Percentiles rank a stretch among this genome's conserved stretches.
phyloP scores from a whole-genome alignment of 805 yeast genomes.

The Schizosaccharomyces cryophilus region DNA sequence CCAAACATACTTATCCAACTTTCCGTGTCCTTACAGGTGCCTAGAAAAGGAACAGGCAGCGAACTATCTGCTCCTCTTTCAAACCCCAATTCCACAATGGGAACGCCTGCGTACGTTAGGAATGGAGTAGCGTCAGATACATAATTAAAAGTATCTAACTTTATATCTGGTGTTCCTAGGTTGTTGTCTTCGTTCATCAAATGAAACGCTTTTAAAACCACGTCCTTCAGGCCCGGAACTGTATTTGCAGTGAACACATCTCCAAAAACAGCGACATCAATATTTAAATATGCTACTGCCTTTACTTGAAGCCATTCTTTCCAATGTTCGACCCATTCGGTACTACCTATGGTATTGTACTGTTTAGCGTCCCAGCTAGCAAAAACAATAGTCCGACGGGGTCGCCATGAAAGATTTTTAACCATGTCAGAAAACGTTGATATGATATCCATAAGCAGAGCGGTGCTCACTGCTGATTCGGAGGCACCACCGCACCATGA shows the following conservation, averaged over 20 bases:
- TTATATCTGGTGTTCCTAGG: conserved; percentile 13
- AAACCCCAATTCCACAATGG: conserved; percentile 34
- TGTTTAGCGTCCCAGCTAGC: conserved; percentile 72
- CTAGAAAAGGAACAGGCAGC: conserved; percentile 38
- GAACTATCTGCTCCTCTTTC: conserved; percentile 18
- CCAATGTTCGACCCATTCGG: conserved; percentile 50
- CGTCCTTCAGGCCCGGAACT: conserved; percentile 30
- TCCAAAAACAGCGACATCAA: conserved; percentile 44
- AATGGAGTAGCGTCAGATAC: conserved; percentile 40
- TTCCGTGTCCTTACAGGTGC: conserved; percentile 48
- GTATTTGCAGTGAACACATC: conserved; percentile 25
- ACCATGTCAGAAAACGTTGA: conserved; percentile 28
- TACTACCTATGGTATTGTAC: conserved; percentile 47
- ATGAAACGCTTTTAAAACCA: conserved; percentile 4
- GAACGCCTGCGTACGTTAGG: conserved; percentile 19
- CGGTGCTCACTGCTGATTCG: conserved; percentile 57
- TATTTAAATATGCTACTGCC: conserved; percentile 42
- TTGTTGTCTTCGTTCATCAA: conserved; percentile 14
- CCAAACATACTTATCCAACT: conserved; percentile 43
- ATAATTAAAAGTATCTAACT: conserved; percentile 20
- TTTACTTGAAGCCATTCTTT: conserved; percentile 21
- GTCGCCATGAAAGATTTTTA: conserved; percentile 38
- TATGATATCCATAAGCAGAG: conserved; percentile 37
- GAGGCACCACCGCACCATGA: conserved; percentile 65
- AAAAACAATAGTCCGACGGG: conserved; percentile 40